phyloP scores from a whole-genome alignment of 1,284 basidiomycete species.

The Termitomyces sp. region DNA sequence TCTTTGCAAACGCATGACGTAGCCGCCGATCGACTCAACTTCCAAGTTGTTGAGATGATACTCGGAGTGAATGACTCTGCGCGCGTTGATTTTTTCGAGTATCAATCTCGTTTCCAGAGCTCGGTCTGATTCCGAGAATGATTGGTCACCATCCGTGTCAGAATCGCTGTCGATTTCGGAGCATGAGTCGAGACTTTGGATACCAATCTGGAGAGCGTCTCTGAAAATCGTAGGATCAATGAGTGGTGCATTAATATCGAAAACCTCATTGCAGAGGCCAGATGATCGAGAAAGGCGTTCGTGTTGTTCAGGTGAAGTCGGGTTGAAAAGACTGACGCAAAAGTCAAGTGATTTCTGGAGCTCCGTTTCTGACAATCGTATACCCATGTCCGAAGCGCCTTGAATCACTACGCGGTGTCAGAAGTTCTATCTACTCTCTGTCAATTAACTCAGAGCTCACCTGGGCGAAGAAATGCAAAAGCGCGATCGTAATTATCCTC shows the following conservation, averaged over 20 bases:
- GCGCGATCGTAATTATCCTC: conserved; percentile 68
- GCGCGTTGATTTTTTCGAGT: conserved; percentile 48
- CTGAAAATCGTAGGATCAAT: conserved; percentile 41
- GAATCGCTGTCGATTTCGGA: conserved; percentile 10
- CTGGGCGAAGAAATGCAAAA: conserved; percentile 55
- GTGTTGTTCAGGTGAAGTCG: conserved; percentile 51
- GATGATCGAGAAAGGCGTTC: conserved; percentile 27
- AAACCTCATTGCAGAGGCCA: conserved; percentile 29
- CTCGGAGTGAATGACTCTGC: conserved; percentile 46
- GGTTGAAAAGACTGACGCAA: conserved; percentile 52
- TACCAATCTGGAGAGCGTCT: conserved; percentile 19
- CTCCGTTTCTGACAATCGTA: conserved; percentile 61
- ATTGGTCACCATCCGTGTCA: conserved; percentile 14
- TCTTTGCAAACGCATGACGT: conserved; percentile 40
- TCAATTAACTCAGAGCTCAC: conserved; percentile 27
- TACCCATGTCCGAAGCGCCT: conserved; percentile 69
- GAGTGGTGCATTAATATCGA: conserved; percentile 43
- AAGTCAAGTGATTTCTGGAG: conserved; percentile 61
- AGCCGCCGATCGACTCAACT: conserved; percentile 43
- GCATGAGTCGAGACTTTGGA: neutral
- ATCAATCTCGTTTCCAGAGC: conserved; percentile 36
- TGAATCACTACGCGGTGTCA: conserved; percentile 53
- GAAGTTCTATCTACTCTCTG: neutral
- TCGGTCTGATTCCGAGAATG: conserved; percentile 26
- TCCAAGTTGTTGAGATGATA: conserved; percentile 51